Conservation (phyloP, 192 early-diverging fungal genomes). For the Rhizophagus sp. region DNA sequence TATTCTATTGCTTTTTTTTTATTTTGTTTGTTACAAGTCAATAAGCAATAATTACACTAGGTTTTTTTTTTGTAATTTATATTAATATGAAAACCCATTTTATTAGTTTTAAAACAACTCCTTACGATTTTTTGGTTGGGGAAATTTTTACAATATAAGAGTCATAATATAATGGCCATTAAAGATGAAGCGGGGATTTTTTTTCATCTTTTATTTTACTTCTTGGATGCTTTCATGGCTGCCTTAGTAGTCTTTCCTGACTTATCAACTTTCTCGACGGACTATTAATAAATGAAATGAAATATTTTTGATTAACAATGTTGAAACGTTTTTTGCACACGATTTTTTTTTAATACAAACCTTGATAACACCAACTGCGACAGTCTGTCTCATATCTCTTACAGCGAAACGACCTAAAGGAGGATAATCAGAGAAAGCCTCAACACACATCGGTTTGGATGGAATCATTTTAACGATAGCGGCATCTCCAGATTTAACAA, state of each 20-base stretch:
- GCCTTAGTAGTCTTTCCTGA: constrained; percentile 78
- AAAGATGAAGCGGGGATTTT: not conserved
- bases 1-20: not conserved
- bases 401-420: constrained; percentile 96
- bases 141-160: not conserved
- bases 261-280: constrained; percentile 83
- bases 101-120: not conserved
- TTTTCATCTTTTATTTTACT: constrained; percentile 51
- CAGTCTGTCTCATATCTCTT: constrained; percentile 97
- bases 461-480: constrained; percentile 95
- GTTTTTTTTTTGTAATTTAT: not conserved
- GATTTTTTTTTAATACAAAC: not conserved
- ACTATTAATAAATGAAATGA: constrained; percentile 5
- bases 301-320: no score
- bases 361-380: constrained; percentile 98
- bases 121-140: not conserved
- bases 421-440: constrained; percentile 89
- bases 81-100: not conserved
- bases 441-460: constrained; percentile 96
- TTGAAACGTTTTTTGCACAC: not conserved
- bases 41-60: not conserved
- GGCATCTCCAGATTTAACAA: constrained; percentile 93
- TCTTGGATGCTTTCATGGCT: constrained; percentile 76
- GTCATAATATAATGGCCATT: no score
- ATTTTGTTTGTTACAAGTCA: not conserved